Evolutionary conservation across 371 early-diverging fungal species (phyloP).

Genomic region (Sporodiniella umbellata): DNA sequence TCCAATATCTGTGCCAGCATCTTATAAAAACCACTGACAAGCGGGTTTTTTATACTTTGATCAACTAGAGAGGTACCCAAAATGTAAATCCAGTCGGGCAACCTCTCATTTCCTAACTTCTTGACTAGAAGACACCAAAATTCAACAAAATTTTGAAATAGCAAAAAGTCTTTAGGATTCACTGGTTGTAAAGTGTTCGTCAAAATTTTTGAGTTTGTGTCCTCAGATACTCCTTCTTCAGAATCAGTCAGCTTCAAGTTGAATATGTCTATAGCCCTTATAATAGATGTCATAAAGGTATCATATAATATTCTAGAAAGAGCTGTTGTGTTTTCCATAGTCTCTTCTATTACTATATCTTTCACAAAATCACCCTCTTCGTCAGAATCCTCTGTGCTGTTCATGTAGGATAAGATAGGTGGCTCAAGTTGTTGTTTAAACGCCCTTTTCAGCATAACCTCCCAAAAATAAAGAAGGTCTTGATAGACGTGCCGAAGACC

Average conservation of each 20-base stretch:
- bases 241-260: constrained; percentile 27
- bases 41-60: constrained; percentile 52
- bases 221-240: constrained; percentile 10
- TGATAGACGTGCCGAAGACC: constrained; percentile 20
- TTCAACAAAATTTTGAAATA: constrained; percentile 67
- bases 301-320: constrained; percentile 25
- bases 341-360: not conserved
- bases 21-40: constrained; percentile 76
- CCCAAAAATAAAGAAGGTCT: constrained; percentile 40
- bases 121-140: constrained; percentile 64
- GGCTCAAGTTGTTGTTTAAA: too few relatives aligned
- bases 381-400: not conserved
- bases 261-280: constrained; percentile 26
- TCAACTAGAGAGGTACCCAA: constrained; percentile 52
- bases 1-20: constrained; percentile 55
- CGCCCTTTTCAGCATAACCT: constrained; percentile 16
- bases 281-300: constrained; percentile 22
- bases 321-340: not conserved
- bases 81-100: constrained; percentile 59
- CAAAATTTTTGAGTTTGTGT: not conserved
- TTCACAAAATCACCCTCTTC: constrained; percentile 1
- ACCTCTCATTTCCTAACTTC: constrained; percentile 35
- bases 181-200: constrained; percentile 46
- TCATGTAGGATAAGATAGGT: too few relatives aligned
- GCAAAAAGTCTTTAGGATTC: constrained; percentile 62